Percentiles rank a stretch among this genome's conserved stretches.
These are phyloP conservation scores for Penicillium vulpinum DNA, from an alignment of 2,329 filamentous ascomycete species.

Conservation along the genomic window DNA sequence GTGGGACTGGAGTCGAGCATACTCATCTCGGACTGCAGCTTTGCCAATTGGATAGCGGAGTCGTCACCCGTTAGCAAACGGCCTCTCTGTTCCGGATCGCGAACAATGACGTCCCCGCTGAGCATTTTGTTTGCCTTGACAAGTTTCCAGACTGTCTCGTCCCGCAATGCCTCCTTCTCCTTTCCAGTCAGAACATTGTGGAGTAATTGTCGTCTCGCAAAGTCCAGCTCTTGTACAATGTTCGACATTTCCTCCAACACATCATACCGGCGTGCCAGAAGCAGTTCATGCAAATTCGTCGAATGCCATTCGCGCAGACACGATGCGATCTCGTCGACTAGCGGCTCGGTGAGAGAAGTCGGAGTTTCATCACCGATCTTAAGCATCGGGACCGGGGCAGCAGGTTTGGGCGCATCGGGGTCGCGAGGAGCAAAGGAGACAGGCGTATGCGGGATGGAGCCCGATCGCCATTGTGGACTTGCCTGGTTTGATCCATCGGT, in stretches of 20 bases:
- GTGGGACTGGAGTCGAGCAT: slow-evolving; percentile 80
- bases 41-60: slow-evolving; percentile 86
- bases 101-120: slow-evolving; percentile 89
- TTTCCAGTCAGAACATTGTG: slow-evolving; percentile 89
- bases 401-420: slow-evolving; percentile 66
- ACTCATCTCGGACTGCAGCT: slow-evolving; percentile 93
- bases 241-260: slow-evolving; percentile 77
- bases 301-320: slow-evolving; percentile 98
- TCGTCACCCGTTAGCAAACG: slow-evolving; percentile 88
- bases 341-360: slow-evolving; percentile 80
- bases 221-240: slow-evolving; percentile 79
- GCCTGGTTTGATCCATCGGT: slow-evolving; percentile 35
- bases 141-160: slow-evolving; percentile 93
- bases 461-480: slow-evolving; percentile 31
- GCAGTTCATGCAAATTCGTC: slow-evolving; percentile 87
- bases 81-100: slow-evolving; percentile 79
- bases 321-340: slow-evolving; percentile 96
- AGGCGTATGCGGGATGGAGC: slow-evolving; percentile 38
- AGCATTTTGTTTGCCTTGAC: slow-evolving; percentile 93
- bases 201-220: slow-evolving; percentile 82
- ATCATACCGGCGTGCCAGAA: slow-evolving; percentile 78
- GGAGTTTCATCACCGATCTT: slow-evolving; percentile 97
- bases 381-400: slow-evolving; percentile 92
- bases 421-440: slow-evolving; percentile 52
- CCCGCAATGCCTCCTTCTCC: slow-evolving; percentile 77